Conservation (phyloP, 1,284 basidiomycete genomes). For the Porogramme epimiltina region DNA sequence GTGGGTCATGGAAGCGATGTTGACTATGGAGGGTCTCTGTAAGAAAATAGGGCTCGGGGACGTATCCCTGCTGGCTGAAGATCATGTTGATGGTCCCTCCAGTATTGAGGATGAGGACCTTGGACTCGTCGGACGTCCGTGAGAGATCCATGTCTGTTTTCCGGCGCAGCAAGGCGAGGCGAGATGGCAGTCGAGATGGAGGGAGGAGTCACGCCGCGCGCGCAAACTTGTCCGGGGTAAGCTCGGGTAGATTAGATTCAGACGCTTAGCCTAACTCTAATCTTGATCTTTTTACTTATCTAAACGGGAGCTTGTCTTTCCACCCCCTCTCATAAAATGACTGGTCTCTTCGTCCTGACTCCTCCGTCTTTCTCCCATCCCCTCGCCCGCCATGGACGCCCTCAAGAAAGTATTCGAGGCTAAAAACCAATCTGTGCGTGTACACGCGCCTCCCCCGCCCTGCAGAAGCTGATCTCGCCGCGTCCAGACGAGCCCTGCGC, state of each 20-base stretch:
- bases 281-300: constrained; percentile 3
- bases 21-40: constrained; percentile 82
- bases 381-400: constrained; percentile 61
- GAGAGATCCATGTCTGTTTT: constrained; percentile 55
- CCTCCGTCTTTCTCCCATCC: constrained; percentile 9
- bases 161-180: too few species aligned
- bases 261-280: not conserved
- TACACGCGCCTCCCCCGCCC: not conserved
- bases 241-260: constrained; percentile 20
- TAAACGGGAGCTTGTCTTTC: constrained; percentile 8
- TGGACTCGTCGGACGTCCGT: constrained; percentile 65
- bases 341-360: constrained; percentile 16
- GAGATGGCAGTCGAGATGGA: constrained; percentile 14
- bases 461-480: constrained; percentile 1
- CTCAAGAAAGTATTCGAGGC: constrained; percentile 74
- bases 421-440: constrained; percentile 66
- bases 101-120: constrained; percentile 82
- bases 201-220: not conserved
- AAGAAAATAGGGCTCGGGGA: constrained; percentile 86
- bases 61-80: constrained; percentile 77
- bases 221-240: not conserved
- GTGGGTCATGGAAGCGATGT: constrained; percentile 83
- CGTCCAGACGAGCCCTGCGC: constrained; percentile 64
- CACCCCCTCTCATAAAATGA: constrained; percentile 20
- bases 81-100: constrained; percentile 92